These are phyloP conservation scores for Salix suchowensis DNA, from an alignment of 345 rosid species.

Conservation along the genomic window DNA sequence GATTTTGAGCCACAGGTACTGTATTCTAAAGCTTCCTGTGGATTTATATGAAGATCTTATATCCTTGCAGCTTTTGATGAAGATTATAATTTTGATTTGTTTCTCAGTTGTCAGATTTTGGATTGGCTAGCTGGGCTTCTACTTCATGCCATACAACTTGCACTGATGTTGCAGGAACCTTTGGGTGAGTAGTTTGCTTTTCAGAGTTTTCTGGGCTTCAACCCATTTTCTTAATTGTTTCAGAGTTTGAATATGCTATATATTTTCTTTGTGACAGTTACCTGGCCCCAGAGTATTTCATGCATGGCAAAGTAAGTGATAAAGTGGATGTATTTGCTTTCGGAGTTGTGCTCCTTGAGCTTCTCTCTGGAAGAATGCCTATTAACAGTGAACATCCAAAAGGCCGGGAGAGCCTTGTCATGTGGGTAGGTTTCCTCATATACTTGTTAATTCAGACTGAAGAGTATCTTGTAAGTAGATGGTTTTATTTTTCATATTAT, in stretches of 20 bases:
- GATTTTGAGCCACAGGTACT: slow-evolving; percentile 95
- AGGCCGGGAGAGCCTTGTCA: slow-evolving; percentile 80
- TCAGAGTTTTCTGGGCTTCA: neutral
- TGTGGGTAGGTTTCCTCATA: slow-evolving; percentile 66
- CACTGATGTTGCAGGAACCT: slow-evolving; percentile 82
- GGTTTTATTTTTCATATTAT: neutral
- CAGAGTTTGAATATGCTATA: slow-evolving; percentile 1
- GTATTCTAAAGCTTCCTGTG: neutral
- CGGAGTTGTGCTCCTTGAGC: slow-evolving; percentile 94
- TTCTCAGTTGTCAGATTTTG: slow-evolving; percentile 90
- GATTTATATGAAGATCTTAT: neutral
- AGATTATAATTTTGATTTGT: slow-evolving; percentile 21
- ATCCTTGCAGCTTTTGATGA: slow-evolving; percentile 5
- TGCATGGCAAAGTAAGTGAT: slow-evolving; percentile 90
- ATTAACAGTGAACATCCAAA: slow-evolving; percentile 53
- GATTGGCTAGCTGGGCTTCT: slow-evolving; percentile 66
- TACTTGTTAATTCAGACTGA: neutral
- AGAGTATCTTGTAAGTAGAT: neutral
- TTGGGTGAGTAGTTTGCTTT: slow-evolving; percentile 58
- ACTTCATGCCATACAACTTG: slow-evolving; percentile 41
- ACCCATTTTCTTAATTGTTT: slow-evolving; percentile 3
- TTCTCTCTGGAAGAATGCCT: slow-evolving; percentile 83
- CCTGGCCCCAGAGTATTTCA: slow-evolving; percentile 95
- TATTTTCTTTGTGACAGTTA: slow-evolving; percentile 48
- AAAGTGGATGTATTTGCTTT: slow-evolving; percentile 91